These are phyloP conservation scores for Dothideomycetidae sp. DNA, from an alignment of 2,329 filamentous ascomycete species.

Conservation along the genomic window DNA sequence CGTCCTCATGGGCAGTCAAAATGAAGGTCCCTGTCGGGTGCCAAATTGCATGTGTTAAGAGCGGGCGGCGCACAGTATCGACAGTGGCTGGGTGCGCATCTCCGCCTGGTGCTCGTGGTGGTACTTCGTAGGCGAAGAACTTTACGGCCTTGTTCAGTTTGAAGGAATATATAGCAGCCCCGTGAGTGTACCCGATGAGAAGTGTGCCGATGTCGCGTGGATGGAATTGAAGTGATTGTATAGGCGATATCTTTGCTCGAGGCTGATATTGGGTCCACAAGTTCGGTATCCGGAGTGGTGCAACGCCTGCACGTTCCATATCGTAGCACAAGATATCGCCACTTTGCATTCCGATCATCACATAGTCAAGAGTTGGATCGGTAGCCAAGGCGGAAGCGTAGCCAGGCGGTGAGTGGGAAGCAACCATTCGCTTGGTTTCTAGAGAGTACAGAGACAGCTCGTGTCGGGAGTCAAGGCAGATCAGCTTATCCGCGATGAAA, in stretches of 20 bases:
- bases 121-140: constrained; percentile 72
- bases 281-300: constrained; percentile 71
- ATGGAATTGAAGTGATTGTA: constrained; percentile 73
- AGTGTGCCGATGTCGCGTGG: constrained; percentile 85
- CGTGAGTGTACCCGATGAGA: constrained; percentile 78
- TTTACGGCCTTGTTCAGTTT: constrained; percentile 71
- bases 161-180: constrained; percentile 83
- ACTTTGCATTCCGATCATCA: constrained; percentile 52
- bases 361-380: constrained; percentile 89
- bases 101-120: constrained; percentile 68
- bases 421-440: constrained; percentile 50
- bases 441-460: constrained; percentile 77
- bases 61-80: constrained; percentile 52
- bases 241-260: constrained; percentile 45
- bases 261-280: constrained; percentile 67
- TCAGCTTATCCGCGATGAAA: constrained; percentile 72
- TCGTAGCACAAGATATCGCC: constrained; percentile 87
- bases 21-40: constrained; percentile 89
- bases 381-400: constrained; percentile 60
- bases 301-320: constrained; percentile 63
- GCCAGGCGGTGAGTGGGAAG: constrained; percentile 62
- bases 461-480: constrained; percentile 74
- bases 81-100: constrained; percentile 49
- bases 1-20: constrained; percentile 76
- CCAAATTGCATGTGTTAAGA: constrained; percentile 73